phyloP scores from a whole-genome alignment of 805 yeast genomes.

The Wickerhamiella shivajii region DNA sequence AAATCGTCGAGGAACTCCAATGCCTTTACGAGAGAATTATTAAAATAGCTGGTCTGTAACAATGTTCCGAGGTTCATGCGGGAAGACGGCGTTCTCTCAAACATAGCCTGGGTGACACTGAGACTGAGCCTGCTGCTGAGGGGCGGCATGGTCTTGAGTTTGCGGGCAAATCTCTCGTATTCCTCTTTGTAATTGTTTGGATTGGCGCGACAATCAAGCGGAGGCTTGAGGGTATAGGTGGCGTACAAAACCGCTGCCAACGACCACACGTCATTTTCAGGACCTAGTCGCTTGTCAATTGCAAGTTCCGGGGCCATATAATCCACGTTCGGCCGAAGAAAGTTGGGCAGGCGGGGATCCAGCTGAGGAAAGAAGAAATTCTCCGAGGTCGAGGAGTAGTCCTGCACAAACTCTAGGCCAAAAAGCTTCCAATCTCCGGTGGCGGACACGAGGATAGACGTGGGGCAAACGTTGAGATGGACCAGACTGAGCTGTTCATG shows the following conservation, averaged over 20 bases:
- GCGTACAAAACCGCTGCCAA: conserved; percentile 64
- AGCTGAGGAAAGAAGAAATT: conserved; percentile 54
- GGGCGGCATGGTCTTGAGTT: conserved; percentile 23
- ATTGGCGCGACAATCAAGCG: conserved; percentile 36
- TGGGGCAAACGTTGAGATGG: conserved; percentile 68
- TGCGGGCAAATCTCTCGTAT: conserved; percentile 25
- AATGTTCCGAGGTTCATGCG: conserved; percentile 51
- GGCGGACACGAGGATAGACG: conserved; percentile 58
- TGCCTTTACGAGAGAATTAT: conserved; percentile 69
- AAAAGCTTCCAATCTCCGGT: conserved; percentile 84
- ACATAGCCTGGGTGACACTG: conserved; percentile 25
- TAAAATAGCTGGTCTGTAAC: conserved; percentile 59
- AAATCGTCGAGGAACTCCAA: conserved; percentile 72
- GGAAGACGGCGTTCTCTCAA: conserved; percentile 36
- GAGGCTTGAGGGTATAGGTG: conserved; percentile 40
- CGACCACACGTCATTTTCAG: conserved; percentile 70
- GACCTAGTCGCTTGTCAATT: conserved; percentile 44
- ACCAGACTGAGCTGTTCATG: conserved; percentile 63
- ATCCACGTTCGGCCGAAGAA: conserved; percentile 54
- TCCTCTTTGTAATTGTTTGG: conserved; percentile 37
- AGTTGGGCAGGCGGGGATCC: conserved; percentile 62
- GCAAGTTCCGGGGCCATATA: conserved; percentile 78
- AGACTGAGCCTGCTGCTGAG: conserved; percentile 19
- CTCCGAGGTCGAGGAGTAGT: conserved; percentile 34
- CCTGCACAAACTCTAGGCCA: conserved; percentile 46